Conservation (phyloP, 805 yeast genomes). For the Zygosaccharomyces kombuchaensis region DNA sequence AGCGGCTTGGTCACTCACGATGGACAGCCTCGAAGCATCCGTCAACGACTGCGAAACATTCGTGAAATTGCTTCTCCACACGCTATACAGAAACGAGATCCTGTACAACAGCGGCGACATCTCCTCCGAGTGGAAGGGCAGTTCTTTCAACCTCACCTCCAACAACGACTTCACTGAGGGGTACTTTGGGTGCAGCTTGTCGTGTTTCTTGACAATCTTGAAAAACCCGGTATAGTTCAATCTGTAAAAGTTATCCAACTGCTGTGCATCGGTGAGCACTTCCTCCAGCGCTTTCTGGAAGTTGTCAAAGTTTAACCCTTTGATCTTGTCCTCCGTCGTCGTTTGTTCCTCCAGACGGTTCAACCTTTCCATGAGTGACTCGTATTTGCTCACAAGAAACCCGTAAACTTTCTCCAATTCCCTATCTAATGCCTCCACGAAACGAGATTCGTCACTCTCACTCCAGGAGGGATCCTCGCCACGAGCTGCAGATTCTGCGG, state of each 20-base stretch:
- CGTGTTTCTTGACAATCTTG: conserved; percentile 94
- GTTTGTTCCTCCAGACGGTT: conserved; percentile 59
- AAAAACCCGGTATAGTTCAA: conserved; percentile 91
- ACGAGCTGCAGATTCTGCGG: conserved; percentile 4
- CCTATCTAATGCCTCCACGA: conserved; percentile 61
- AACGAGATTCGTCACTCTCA: conserved; percentile 65
- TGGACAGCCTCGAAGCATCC: conserved; percentile 35
- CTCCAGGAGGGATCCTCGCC: conserved; percentile 46
- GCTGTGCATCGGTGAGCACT: conserved; percentile 68
- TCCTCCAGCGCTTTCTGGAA: conserved; percentile 73
- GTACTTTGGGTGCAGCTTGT: conserved; percentile 78
- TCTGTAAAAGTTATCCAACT: conserved; percentile 84
- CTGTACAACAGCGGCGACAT: conserved; percentile 86
- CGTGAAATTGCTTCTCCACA: conserved; percentile 59
- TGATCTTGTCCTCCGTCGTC: conserved; percentile 36
- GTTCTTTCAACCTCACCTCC: conserved; percentile 77
- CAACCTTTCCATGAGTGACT: conserved; percentile 60
- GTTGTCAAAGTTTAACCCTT: conserved; percentile 50
- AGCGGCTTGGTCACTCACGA: conserved; percentile 31
- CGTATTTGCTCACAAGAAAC: conserved; percentile 65
- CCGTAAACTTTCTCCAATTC: conserved; percentile 74
- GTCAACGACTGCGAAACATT: conserved; percentile 37
- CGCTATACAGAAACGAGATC: conserved; percentile 73
- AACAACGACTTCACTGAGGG: conserved; percentile 81
- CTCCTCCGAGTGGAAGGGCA: conserved; percentile 93